phyloP scores from a whole-genome alignment of 495 filamentous ascomycete species.

The Podospora sp. region DNA sequence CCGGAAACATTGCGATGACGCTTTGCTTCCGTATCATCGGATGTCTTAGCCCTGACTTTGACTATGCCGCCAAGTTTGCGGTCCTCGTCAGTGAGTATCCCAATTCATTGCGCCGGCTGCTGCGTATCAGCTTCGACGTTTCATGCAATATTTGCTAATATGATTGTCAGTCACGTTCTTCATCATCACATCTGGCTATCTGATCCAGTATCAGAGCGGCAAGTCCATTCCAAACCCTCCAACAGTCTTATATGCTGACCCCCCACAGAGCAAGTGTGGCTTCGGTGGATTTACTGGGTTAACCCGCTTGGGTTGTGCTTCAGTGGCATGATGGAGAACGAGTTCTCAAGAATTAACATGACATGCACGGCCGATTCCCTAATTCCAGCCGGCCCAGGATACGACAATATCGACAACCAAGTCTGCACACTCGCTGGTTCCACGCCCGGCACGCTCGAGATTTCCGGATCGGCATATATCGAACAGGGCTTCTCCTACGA shows the following conservation, averaged over 20 bases:
- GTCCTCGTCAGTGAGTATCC: constrained; percentile 54
- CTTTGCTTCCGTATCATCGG: constrained; percentile 78
- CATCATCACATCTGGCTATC: constrained; percentile 76
- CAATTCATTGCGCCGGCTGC: no score
- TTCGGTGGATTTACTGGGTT: constrained; percentile 81
- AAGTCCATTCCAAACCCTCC: neutral
- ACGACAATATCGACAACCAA: constrained; percentile 67
- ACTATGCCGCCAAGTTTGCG: constrained; percentile 82
- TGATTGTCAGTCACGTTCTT: constrained; percentile 61
- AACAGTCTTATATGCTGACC: neutral
- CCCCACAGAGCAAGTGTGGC: constrained; percentile 63
- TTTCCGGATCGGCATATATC: constrained; percentile 66
- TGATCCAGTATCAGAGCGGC: constrained; percentile 68
- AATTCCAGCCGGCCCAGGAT: constrained; percentile 65
- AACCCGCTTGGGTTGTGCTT: constrained; percentile 78
- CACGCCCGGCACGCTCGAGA: constrained; percentile 58
- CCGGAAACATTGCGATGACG: constrained; percentile 75
- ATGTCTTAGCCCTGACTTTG: constrained; percentile 79
- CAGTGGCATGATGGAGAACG: constrained; percentile 78
- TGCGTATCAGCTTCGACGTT: neutral
- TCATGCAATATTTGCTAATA: neutral
- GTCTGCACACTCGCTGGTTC: constrained; percentile 75
- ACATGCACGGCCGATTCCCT: constrained; percentile 65
- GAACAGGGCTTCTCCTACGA: constrained; percentile 63
- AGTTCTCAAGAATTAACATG: constrained; percentile 67